phyloP scores from a whole-genome alignment of 2,329 filamentous ascomycete species.

The Colletotrichum sp. region DNA sequence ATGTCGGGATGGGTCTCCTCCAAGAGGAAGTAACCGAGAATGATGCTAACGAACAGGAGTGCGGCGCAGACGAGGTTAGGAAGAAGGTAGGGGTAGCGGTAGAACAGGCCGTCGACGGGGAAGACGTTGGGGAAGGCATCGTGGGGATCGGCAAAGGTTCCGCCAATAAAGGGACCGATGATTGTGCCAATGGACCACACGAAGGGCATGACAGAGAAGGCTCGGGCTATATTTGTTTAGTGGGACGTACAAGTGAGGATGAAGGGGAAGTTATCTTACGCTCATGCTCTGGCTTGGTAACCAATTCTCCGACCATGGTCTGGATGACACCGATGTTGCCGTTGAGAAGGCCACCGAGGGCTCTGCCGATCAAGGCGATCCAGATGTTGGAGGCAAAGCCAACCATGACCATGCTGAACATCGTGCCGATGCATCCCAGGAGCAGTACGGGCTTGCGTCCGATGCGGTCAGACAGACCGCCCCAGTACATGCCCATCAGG shows the following conservation, averaged over 20 bases:
- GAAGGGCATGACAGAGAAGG: constrained; percentile 92
- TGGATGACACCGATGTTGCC: constrained; percentile 92
- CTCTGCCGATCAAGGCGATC: constrained; percentile 78
- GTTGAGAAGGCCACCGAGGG: constrained; percentile 82
- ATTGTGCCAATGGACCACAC: constrained; percentile 93
- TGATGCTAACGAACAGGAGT: constrained; percentile 78
- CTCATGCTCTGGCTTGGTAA: constrained; percentile 84
- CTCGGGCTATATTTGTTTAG: constrained; percentile 63
- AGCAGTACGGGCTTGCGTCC: constrained; percentile 87
- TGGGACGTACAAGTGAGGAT: neutral
- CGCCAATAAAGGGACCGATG: constrained; percentile 86
- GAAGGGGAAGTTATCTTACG: constrained; percentile 55
- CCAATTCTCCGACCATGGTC: constrained; percentile 90
- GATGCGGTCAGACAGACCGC: constrained; percentile 78
- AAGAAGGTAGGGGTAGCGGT: constrained; percentile 82
- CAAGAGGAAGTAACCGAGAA: constrained; percentile 80
- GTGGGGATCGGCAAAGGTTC: constrained; percentile 81
- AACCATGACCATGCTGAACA: constrained; percentile 82
- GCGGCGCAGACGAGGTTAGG: constrained; percentile 85
- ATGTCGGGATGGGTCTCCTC: constrained; percentile 80
- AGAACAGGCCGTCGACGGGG: constrained; percentile 71
- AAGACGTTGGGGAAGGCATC: constrained; percentile 76
- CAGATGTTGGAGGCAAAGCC: constrained; percentile 85
- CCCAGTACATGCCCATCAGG: constrained; percentile 88
- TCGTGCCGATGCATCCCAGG: constrained; percentile 80